Base-by-base conservation (phyloP, 1,284 basidiomycete species). In the Prillingera fragicola region DNA sequence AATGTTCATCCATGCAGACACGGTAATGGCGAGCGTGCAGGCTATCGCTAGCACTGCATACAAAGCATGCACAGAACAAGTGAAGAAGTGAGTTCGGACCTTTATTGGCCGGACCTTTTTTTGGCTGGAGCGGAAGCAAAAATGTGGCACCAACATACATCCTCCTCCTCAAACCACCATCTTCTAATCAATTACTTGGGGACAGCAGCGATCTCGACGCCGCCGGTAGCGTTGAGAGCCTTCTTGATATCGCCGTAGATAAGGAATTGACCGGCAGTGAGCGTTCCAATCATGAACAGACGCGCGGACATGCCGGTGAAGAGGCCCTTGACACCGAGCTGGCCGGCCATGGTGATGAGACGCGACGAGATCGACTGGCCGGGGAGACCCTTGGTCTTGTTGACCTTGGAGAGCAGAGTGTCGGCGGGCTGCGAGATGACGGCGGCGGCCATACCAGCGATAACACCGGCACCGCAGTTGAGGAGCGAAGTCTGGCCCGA, bases 351-450 rank as follows among this genome's bases (percentile, higher is more conserved):
- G 55, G 67, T 62, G 59, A 75, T 54, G 54, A 78, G 68, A 43
- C 77, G 69, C 47, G 73, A 72, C 34, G 71, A 65, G 56, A 69
- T 70, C 17, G 72, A 72, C 71, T 78, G 73, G 47, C 76, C 76
- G 49, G 76, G 76, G 31, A 62, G 58, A 49, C 75, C 76, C 73
- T 77, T 76, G 67, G 73, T 71, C 75, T 78, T 78, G 76, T 78
- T 78, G 69, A 78, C 77, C 74, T 77, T 74, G 52, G 73, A 75
- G 40, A 77, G 62, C 13, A 77, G 67, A 33, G 75, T 77, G 65
- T 77, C 76, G 61, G 75, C 76, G 45, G 76, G 76, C 52, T 80
- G 78, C n/a, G 76, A 78, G 61, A 79, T 78, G 66, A 76, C 61
- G 70, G 75, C 78, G 34, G 78, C 78, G 45, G 75, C 74, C 63